Base-by-base conservation (phyloP, 148 eudicot genomes). In the Chenopodium quinoa region DNA sequence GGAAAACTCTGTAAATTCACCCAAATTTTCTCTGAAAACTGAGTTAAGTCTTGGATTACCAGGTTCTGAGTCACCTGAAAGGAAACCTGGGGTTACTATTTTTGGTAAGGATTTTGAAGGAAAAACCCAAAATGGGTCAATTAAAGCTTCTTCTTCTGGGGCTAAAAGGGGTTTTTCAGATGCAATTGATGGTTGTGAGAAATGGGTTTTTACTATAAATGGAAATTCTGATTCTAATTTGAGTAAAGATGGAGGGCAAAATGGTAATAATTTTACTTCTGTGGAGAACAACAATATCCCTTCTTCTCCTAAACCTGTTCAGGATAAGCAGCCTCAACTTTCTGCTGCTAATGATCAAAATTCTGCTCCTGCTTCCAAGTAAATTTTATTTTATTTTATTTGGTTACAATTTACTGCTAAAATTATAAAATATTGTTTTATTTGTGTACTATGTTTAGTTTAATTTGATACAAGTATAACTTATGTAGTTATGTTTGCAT, bases 1-100 rank as follows among this genome's bases (percentile, higher is more conserved):
- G 87, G 92, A 86, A 70, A 86, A 85, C 86, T 78, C 83, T 83
- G 89, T 62, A 22, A 82, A 87, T 81, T 50, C 78, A 56, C 62
- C 62, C 60, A 79, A 77, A 0, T 63, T 82, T 17, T 83, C 85
- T 46, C 68, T 85, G 16, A 85, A 81, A 74, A 85, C 87, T 73
- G 87, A 85, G 79, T 52, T 85, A 19, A 85, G 87, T 69, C 87
- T 85, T 37, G 87, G 87, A 34, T 81, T 85, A 62, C 87, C 87
- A 37, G 84, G 87, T 19, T 78, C 65, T 74, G 84, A 68, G 65
- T 81, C 87, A 78, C 84, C 87, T 29, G 87, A 85, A 29, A 81
- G 76, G 76, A 84, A 78, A 73, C 58, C 76, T 64, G 86, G 83
- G 54, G 87, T 85, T 81, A 85, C 87, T 78, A 82, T 85, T 52